Evolutionary conservation across 78 protist genomes (phyloP).

Genomic region (Cavenderia fasciculata): DNA sequence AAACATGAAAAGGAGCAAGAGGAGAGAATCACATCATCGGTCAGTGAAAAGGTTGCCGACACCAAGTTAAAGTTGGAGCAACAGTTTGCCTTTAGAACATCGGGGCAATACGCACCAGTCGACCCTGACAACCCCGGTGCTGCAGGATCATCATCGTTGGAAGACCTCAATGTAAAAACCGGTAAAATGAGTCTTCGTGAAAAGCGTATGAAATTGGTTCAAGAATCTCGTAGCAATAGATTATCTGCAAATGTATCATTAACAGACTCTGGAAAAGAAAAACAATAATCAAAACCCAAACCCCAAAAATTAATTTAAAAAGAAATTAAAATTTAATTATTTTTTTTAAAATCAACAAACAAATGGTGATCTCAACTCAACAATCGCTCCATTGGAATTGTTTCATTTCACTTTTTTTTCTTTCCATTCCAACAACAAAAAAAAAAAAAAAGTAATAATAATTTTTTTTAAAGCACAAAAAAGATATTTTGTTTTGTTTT

Average conservation of each 20-base stretch:
- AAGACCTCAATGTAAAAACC: slow-evolving; percentile 1
- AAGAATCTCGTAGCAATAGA: slow-evolving; percentile 46
- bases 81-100: slow-evolving; percentile 41
- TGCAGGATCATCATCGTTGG: not conserved
- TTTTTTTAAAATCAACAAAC: too few relatives aligned
- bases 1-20: slow-evolving; percentile 36
- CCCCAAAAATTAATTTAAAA: too few relatives aligned
- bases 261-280: too few relatives aligned
- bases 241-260: slow-evolving; percentile 28
- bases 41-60: slow-evolving; percentile 27
- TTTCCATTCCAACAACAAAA: too few relatives aligned
- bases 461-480: too few relatives aligned
- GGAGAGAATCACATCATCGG: slow-evolving; percentile 17
- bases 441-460: too few relatives aligned
- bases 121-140: slow-evolving; percentile 15
- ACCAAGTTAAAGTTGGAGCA: slow-evolving; percentile 57
- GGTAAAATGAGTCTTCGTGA: slow-evolving; percentile 62
- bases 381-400: too few relatives aligned
- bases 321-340: too few relatives aligned
- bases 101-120: slow-evolving; percentile 30
- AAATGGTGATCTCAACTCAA: too few relatives aligned
- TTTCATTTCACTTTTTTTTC: too few relatives aligned
- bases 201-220: slow-evolving; percentile 56
- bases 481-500: too few relatives aligned
- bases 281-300: too few relatives aligned